Percentiles rank a stretch among this genome's conserved stretches.
These are phyloP conservation scores for Larix sibirica DNA, from an alignment of 83 land plant species.

Conservation along the genomic window DNA sequence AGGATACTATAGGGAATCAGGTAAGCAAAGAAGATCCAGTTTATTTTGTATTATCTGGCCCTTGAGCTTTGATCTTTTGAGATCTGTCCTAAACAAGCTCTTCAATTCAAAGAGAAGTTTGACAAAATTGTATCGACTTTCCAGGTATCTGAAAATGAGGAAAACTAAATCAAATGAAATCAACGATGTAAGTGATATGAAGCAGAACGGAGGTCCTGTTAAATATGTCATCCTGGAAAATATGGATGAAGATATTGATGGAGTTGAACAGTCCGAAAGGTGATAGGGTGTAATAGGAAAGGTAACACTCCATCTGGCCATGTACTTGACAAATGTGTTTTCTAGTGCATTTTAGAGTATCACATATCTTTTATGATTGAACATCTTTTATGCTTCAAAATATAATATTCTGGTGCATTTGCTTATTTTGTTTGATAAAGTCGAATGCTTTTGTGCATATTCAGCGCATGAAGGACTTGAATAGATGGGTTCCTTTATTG, in stretches of 20 bases:
- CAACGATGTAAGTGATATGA: background rate
- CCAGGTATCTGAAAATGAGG: conserved; percentile 11
- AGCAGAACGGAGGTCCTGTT: conserved; percentile 11
- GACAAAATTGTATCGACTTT: background rate
- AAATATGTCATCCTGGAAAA: conserved; percentile 17
- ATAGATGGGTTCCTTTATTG: background rate
- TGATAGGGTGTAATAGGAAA: background rate
- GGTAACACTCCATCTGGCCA: background rate
- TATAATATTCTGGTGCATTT: background rate
- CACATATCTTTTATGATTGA: background rate
- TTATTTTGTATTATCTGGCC: background rate
- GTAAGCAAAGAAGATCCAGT: background rate
- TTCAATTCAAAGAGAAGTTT: background rate
- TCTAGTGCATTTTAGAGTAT: background rate
- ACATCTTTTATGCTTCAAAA: background rate
- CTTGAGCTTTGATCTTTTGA: too few relatives aligned
- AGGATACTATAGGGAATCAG: background rate
- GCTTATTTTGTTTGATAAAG: background rate
- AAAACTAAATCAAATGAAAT: conserved; percentile 7
- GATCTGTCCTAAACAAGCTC: too few relatives aligned
- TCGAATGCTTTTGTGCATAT: background rate
- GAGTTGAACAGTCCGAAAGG: background rate
- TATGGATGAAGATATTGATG: conserved; percentile 12
- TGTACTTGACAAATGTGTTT: background rate
- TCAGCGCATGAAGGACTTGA: conserved; percentile 8